Evolutionary conservation across 2,329 filamentous ascomycete genomes (phyloP), one percentile per base, ranked within the genome.

Genomic region (Paecilomyces formosus): DNA sequence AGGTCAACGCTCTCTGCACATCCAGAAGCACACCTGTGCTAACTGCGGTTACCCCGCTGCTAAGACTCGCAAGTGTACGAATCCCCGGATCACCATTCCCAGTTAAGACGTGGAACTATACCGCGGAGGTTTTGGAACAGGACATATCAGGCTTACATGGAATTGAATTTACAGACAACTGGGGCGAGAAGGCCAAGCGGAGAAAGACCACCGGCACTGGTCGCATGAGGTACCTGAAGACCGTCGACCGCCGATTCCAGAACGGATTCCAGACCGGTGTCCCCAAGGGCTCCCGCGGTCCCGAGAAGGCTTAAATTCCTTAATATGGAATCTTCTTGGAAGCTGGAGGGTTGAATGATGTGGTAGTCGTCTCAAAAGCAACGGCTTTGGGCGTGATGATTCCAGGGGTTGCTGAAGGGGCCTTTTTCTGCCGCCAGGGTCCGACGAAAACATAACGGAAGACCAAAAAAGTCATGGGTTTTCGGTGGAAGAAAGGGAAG

Each of bases 101-200:
- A 56, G 55, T 50, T 49, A 24, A 54, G 53, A 90, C 63, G 62
- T 55, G 53, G 63, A 55, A 60, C 55, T 60, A 50, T 61, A 54
- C 56, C 56, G 59, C 56, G 56, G 55, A 18, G n/a, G 39, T 21
- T 45, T 54, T 24, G 24, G 49, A 55, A 58, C 13, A 18, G 54
- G 18, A 26, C 13, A 61, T 22, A 59, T 56, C 61, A 61, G 52
- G 24, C 63, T 65, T 65, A 68, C 70, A 71, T 65, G 72, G 65
- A 66, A 61, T 57, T 58, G 63, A 63, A 57, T 58, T 55, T 63
- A 77, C 77, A 97, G 93, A 88, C 88, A 97, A 99, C 90, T 99
- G 94, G 94, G 87, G 90, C 80, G 93, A 97, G 87, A 99, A 99
- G 90, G 93, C 92, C 74, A 97, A 97, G 91, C 86, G 94, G 81